phyloP scores from a whole-genome alignment of 495 filamentous ascomycete genomes.

The Hypomontagnella submonticulosa region DNA sequence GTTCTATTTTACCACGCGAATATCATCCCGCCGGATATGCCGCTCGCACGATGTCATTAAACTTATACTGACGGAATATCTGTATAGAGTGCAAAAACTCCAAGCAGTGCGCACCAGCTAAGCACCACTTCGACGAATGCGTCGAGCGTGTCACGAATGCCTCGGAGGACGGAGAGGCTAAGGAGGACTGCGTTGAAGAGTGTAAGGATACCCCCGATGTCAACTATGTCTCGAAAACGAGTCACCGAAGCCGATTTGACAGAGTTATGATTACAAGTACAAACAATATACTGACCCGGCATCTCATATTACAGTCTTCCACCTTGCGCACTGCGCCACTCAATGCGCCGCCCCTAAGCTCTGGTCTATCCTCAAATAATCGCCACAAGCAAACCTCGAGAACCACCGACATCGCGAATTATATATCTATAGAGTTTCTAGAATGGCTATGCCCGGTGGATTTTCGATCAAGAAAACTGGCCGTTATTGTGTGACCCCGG shows the following conservation, averaged over 20 bases:
- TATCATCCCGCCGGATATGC: background rate
- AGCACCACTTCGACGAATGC: slow-evolving; percentile 99
- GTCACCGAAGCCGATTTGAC: slow-evolving; percentile 2
- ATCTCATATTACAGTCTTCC: slow-evolving; percentile 79
- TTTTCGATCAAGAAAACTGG: slow-evolving; percentile 22
- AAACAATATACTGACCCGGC: slow-evolving; percentile 29
- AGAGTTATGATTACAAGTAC: background rate
- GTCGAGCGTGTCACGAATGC: slow-evolving; percentile 88
- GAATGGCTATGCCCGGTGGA: slow-evolving; percentile 29
- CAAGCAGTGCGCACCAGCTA: slow-evolving; percentile 82
- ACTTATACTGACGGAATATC: slow-evolving; percentile 44
- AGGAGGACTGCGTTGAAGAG: slow-evolving; percentile 98
- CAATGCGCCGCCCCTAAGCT: slow-evolving; percentile 96
- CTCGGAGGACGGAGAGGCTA: slow-evolving; percentile 67
- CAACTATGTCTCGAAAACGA: background rate
- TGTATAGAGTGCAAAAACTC: slow-evolving; percentile 85
- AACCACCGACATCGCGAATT: slow-evolving; percentile 11
- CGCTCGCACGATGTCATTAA: background rate
- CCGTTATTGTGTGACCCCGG: slow-evolving; percentile 22
- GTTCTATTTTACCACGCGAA: slow-evolving; percentile 1
- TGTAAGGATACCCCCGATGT: slow-evolving; percentile 71
- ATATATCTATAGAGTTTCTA: slow-evolving; percentile 35
- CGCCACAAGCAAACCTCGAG: slow-evolving; percentile 8
- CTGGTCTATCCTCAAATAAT: slow-evolving; percentile 89
- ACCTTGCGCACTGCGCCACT: slow-evolving; percentile 92